Percentiles rank a stretch among this genome's conserved stretches.
Conservation (phyloP, 352 stramenopile genomes). For the Thraustochytrium sp. region DNA sequence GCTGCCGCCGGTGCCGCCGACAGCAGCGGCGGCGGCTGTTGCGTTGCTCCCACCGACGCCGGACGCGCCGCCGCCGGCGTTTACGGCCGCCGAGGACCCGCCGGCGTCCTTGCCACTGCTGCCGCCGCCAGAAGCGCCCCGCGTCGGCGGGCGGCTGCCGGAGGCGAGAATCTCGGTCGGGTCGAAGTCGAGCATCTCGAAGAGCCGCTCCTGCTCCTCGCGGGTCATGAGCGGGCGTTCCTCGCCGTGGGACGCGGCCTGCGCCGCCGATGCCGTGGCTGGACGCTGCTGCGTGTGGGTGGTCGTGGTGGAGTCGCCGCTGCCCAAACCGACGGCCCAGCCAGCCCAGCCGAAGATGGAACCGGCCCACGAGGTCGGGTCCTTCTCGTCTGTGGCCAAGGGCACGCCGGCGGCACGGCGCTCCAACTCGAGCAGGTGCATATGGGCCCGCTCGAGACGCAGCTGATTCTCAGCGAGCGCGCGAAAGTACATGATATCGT, state of each 20-base stretch:
- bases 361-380: background rate
- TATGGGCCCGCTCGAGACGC: slow-evolving; percentile 7
- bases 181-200: slow-evolving; percentile 37
- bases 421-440: background rate
- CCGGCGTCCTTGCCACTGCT: background rate
- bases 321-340: slow-evolving; percentile 9
- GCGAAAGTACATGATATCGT: slow-evolving; percentile 42
- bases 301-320: background rate
- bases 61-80: too few species aligned
- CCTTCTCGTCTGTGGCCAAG: background rate
- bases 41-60: too few species aligned
- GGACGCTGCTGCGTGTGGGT: background rate
- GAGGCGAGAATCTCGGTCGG: background rate
- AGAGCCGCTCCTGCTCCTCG: slow-evolving; percentile 6
- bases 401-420: background rate
- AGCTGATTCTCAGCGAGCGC: slow-evolving; percentile 16
- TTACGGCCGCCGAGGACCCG: too few species aligned
- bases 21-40: too few species aligned
- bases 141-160: background rate
- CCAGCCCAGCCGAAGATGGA: slow-evolving; percentile 35
- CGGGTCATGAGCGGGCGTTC: background rate
- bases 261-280: background rate
- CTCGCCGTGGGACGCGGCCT: background rate
- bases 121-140: background rate
- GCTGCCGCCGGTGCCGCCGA: too few species aligned